Evolutionary conservation across 441 rosid species (phyloP).

Genomic region (Eutrema salsugineum): DNA sequence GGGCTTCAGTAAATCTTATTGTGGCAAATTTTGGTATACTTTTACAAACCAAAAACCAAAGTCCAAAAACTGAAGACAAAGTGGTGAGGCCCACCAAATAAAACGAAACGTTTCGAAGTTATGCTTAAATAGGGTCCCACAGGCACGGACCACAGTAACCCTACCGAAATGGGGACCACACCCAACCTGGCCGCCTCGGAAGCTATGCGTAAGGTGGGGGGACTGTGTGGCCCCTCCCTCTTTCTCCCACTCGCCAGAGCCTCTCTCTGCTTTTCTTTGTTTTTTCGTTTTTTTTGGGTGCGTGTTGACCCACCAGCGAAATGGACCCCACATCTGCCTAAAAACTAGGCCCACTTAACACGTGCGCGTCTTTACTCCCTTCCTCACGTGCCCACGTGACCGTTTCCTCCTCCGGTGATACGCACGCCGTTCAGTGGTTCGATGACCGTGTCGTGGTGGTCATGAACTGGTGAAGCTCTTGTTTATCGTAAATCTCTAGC

Average conservation of each 20-base stretch:
- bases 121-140: slow-evolving; percentile 2
- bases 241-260: slow-evolving; percentile 28
- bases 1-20: not conserved
- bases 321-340: slow-evolving; percentile 43
- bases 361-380: slow-evolving; percentile 43
- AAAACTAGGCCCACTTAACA: slow-evolving; percentile 45
- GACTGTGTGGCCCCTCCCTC: slow-evolving; percentile 23
- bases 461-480: slow-evolving; percentile 53
- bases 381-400: slow-evolving; percentile 56
- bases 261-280: slow-evolving; percentile 1
- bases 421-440: slow-evolving; percentile 36
- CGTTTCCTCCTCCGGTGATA: not conserved
- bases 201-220: slow-evolving; percentile 38
- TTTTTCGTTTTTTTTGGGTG: slow-evolving; percentile 13
- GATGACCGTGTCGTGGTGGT: slow-evolving; percentile 34
- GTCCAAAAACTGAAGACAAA: slow-evolving; percentile 12
- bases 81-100: slow-evolving; percentile 23
- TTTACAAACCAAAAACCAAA: not conserved
- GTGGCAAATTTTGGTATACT: not conserved
- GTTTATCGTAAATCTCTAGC: slow-evolving; percentile 48
- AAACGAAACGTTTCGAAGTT: slow-evolving; percentile 10
- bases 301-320: slow-evolving; percentile 46
- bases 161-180: slow-evolving; percentile 40
- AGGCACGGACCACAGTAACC: slow-evolving; percentile 39
- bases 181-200: slow-evolving; percentile 45